Conservation (phyloP, 192 early-diverging fungal genomes). For the Coemansia sp. region DNA sequence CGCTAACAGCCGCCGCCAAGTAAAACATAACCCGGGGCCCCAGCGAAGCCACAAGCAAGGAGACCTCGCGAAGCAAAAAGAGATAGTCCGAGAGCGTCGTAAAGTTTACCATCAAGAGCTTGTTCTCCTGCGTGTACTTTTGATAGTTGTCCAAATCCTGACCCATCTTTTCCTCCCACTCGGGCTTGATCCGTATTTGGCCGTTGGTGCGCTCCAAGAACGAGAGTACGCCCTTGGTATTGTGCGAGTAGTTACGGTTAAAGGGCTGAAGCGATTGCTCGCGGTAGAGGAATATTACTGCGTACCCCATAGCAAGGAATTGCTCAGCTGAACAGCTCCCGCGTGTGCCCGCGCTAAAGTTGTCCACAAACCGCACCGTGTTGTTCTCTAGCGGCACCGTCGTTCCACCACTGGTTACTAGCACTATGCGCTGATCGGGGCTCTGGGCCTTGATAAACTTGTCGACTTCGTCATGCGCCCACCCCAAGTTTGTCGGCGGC, state of each 20-base stretch:
- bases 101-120: conserved; percentile 81
- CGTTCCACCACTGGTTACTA: conserved; percentile 93
- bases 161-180: conserved; percentile 69
- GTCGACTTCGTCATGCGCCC: conserved; percentile 57
- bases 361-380: conserved; percentile 98
- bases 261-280: conserved; percentile 93
- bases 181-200: conserved; percentile 59
- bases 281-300: conserved; percentile 93
- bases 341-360: conserved; percentile 94
- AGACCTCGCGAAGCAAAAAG: conserved; percentile 78
- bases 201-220: conserved; percentile 69
- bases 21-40: conserved; percentile 85
- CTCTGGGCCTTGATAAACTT: conserved; percentile 61
- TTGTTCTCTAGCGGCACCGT: conserved; percentile 93
- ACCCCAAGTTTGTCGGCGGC: conserved; percentile 63
- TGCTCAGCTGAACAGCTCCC: conserved; percentile 96
- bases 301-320: conserved; percentile 84
- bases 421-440: conserved; percentile 66
- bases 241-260: conserved; percentile 85
- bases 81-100: conserved; percentile 91
- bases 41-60: conserved; percentile 64
- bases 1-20: conserved; percentile 95
- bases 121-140: conserved; percentile 52
- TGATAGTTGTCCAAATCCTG: conserved; percentile 65
- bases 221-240: conserved; percentile 73